Percentiles rank a stretch among this genome's conserved stretches.
phyloP scores from a whole-genome alignment of 2,329 filamentous ascomycete genomes.

The Calonectria honghensis region DNA sequence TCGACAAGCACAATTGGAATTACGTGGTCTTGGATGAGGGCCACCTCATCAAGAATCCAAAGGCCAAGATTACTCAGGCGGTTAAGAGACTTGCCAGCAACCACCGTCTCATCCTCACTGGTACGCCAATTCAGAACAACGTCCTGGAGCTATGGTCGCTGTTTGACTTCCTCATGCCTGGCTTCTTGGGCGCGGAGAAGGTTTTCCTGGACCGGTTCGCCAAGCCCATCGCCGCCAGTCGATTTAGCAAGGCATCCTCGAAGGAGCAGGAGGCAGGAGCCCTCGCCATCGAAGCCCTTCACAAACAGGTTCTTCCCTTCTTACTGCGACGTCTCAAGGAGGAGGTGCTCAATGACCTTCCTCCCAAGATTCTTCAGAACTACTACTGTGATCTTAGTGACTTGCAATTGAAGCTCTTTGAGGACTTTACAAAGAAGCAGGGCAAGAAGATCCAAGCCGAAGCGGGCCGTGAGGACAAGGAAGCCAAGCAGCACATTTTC shows the following conservation, averaged over 20 bases:
- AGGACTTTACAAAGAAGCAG: constrained; percentile 96
- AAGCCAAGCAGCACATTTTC: constrained; percentile 99
- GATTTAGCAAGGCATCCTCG: constrained; percentile 97
- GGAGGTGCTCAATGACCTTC: constrained; percentile 95
- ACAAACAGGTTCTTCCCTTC: constrained; percentile 98
- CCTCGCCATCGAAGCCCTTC: constrained; percentile 96
- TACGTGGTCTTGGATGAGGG: constrained; percentile 98
- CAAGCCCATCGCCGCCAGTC: constrained; percentile 94
- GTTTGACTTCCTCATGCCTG: constrained; percentile 99
- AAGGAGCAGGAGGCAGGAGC: constrained; percentile 99
- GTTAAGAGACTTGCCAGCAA: constrained; percentile 94
- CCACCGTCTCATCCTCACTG: constrained; percentile 95
- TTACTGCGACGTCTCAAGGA: constrained; percentile 96
- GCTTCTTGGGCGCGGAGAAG: constrained; percentile 94
- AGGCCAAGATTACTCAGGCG: constrained; percentile 94
- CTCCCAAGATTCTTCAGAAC: constrained; percentile 98
- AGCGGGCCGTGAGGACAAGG: constrained; percentile 89
- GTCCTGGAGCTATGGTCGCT: constrained; percentile 97
- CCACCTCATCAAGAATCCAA: constrained; percentile 98
- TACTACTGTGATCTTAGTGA: constrained; percentile 99
- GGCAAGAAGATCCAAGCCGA: constrained; percentile 90
- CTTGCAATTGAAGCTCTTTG: constrained; percentile 94
- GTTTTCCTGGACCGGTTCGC: constrained; percentile 97
- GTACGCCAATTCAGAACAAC: constrained; percentile 98
- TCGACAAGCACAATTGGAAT: constrained; percentile 93